A percentile compares a stretch with the other conserved stretches of the same genome.
phyloP scores from a whole-genome alignment of 2,329 filamentous ascomycete genomes.

The Pyrenophora seminiperda region DNA sequence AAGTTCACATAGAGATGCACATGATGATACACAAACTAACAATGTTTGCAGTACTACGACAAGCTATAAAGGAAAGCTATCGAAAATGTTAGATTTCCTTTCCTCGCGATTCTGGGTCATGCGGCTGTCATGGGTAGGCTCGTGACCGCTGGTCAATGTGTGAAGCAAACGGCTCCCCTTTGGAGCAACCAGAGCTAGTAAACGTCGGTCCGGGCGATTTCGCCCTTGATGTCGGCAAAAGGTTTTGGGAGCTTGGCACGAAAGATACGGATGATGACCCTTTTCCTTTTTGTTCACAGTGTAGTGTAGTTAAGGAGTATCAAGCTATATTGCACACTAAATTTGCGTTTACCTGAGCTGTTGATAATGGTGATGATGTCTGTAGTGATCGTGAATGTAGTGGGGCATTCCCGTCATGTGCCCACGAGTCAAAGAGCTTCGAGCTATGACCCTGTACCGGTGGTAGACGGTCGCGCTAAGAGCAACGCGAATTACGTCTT shows the following conservation, averaged over 20 bases:
- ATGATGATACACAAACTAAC: constrained; percentile 47
- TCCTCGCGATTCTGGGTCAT: constrained; percentile 39
- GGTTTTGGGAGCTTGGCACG: constrained; percentile 38
- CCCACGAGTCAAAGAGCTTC: constrained; percentile 16
- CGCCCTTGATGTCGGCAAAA: constrained; percentile 33
- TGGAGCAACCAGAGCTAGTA: constrained; percentile 42
- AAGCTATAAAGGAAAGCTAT: constrained; percentile 77
- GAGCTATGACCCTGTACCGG: constrained; percentile 14
- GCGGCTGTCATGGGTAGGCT: constrained; percentile 44
- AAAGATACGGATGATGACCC: constrained; percentile 44
- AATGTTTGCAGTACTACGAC: constrained; percentile 82
- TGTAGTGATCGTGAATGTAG: constrained; percentile 19
- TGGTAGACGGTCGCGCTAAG: constrained; percentile 19
- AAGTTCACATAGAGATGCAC: constrained; percentile 57
- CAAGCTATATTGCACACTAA: constrained; percentile 39
- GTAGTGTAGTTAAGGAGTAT: constrained; percentile 43
- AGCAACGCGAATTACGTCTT: constrained; percentile 19
- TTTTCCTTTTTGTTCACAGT: constrained; percentile 44
- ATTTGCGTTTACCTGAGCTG: neutral
- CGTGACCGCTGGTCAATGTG: constrained; percentile 43
- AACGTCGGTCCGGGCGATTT: constrained; percentile 46
- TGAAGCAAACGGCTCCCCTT: constrained; percentile 39
- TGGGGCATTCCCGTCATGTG: constrained; percentile 24
- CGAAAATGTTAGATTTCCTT: constrained; percentile 53
- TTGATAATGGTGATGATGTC: constrained; percentile 15